Base-by-base conservation (phyloP, 495 filamentous ascomycete species). In the Sordaria brevicollis region DNA sequence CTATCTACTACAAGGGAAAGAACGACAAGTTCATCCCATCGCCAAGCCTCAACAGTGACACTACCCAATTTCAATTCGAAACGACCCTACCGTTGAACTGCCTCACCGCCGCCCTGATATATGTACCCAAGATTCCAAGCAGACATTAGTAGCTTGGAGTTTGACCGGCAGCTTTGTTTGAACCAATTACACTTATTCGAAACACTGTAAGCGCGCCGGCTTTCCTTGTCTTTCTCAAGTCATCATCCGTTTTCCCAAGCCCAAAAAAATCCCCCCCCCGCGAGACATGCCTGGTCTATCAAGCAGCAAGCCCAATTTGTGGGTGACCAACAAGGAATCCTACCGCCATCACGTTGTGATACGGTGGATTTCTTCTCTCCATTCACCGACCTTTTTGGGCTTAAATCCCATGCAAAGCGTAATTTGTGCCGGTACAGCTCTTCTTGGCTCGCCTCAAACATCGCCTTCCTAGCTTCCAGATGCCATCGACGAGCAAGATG, bases 331-430 rank as follows among this genome's bases (percentile, higher is more conserved):
- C 2, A 69, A 35, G 29, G 25, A 54, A 35, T 37, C 13, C 38
- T 35, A 43, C 49, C 65, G 68, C 25, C 67, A 39, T n/a, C 66
- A 36, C 33, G 2, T 38, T 67, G 43, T 65, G 62, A 41, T 70
- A 67, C 29, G 65, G 35, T 36, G 68, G n/a, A 65, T 41, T 67
- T 10, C 62, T 33, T 70, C 11, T 19, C 33, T 69, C n/a, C n/a
- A n/a, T n/a, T 73, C 71, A 74, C 71, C 73, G 73, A 73, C 73
- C 72, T 69, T 74, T 57, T 29, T 70, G 13, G 71, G 21, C 11
- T 68, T 71, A 69, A 66, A 71, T 74, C 21, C 29, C 49, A 29
- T 29, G 49, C 21, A 54, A 29, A 29, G 43, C 21, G 43, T 21
- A 57, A 57, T 57, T 57, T 4, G 49, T 57, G 29, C 49, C 49